Evolutionary conservation across 2,329 filamentous ascomycete genomes (phyloP), one percentile per base, ranked within the genome.

Genomic region (Diaporthe sp.): DNA sequence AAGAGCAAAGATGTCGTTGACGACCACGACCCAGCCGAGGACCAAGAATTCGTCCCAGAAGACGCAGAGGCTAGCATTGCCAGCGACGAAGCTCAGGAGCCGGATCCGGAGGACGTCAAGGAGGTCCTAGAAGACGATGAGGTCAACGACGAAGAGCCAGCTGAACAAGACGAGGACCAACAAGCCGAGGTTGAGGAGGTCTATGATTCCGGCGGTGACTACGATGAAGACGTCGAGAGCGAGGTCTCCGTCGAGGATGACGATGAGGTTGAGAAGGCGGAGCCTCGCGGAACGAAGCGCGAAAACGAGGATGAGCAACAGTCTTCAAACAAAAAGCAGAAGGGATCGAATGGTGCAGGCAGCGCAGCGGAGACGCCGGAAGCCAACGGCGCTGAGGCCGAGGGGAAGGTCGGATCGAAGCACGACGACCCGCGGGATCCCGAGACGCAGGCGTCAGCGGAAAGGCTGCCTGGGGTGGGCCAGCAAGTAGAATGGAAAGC

Each of bases 401-500:
- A 51, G 47, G 73, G 75, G 51, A 78, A 72, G 17, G 75, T 77
- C 22, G 77, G 78, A 6, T 76, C 78, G 31, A 75, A 76, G 73
- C 75, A 79, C 57, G 77, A 78, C 17, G 73, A 75, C 8, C 63
- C 76, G 13, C 63, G 71, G 6, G 71, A 77, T 55, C 68, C 74
- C 0, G 47, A 49, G 5, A 70, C 70, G 25, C 77, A 72, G 57
- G 77, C 67, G 3, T 77, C 76, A 6, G 60, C 57, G 3, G 71
- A 71, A 1, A 76, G 77, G 57, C 63, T 78, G 55, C 77, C 78
- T 2, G 58, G 70, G 25, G 57, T 68, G 9, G 76, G 77, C 7
- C 73, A 77, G 47, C 61, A 77, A 37, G 76, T 77, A 0, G 68
- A 76, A 25, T 77, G 75, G 77, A 78, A 77, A 55, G 74, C 76